phyloP scores from a whole-genome alignment of 2,329 filamentous ascomycete genomes.

The Penicillium sp. region DNA sequence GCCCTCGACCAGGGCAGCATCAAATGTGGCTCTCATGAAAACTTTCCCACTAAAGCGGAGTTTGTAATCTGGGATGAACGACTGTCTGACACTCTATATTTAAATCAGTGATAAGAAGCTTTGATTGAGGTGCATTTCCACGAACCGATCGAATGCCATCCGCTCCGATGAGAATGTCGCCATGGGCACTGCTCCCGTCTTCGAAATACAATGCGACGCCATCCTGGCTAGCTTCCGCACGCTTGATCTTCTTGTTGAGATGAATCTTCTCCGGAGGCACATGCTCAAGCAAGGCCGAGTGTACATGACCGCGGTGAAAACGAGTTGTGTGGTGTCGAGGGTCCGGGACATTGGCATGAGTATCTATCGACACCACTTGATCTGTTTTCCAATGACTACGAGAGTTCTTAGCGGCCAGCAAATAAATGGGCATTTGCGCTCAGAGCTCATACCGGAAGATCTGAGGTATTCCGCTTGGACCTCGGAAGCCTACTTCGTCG shows the following conservation, averaged over 20 bases:
- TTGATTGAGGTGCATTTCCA: slow-evolving; percentile 14
- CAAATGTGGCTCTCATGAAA: slow-evolving; percentile 49
- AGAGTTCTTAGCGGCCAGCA: not conserved
- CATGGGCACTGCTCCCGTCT: slow-evolving; percentile 48
- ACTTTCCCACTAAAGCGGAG: slow-evolving; percentile 49
- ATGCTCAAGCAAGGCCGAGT: slow-evolving; percentile 50
- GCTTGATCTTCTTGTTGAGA: slow-evolving; percentile 45
- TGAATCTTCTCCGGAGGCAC: slow-evolving; percentile 46
- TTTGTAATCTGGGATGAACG: slow-evolving; percentile 46
- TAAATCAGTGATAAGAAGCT: not conserved
- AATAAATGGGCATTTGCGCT: not conserved
- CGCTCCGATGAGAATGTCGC: slow-evolving; percentile 54
- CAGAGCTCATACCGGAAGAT: slow-evolving; percentile 42
- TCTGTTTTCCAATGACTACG: slow-evolving; percentile 46
- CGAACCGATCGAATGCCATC: slow-evolving; percentile 57
- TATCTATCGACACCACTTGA: slow-evolving; percentile 49
- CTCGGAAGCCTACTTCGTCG: slow-evolving; percentile 43
- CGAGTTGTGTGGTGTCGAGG: slow-evolving; percentile 46
- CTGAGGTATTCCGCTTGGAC: slow-evolving; percentile 47
- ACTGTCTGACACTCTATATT: slow-evolving; percentile 28
- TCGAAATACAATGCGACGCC: slow-evolving; percentile 46
- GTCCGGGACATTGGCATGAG: slow-evolving; percentile 29
- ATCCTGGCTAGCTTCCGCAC: slow-evolving; percentile 34
- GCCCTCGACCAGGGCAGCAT: slow-evolving; percentile 38
- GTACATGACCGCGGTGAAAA: slow-evolving; percentile 53